Evolutionary conservation across 2,329 filamentous ascomycete genomes (phyloP), one percentile per base, ranked within the genome.

Genomic region (Endoconidiophora laricicola): DNA sequence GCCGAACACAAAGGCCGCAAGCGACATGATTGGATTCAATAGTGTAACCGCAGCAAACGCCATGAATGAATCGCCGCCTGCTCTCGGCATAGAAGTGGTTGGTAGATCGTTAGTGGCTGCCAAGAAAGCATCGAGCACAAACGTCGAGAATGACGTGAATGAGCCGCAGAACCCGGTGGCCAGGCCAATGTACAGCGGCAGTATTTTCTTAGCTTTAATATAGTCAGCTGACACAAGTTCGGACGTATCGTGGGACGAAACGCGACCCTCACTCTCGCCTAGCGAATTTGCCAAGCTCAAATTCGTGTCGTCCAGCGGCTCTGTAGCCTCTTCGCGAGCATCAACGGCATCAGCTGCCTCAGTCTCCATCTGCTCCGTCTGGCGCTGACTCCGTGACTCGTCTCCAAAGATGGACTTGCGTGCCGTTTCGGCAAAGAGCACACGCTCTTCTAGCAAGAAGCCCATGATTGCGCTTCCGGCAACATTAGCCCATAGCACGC

Each of bases 131-230:
- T 94, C 88, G 5, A 84, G 74, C 44, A 88, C 79, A 60, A 94
- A 93, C 18, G 81, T 79, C 0, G 87, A 94, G 64, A 94, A 94
- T 7, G 83, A 88, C 0, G 88, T 95, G 59, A 91, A 85, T 56
- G 83, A 88, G 54, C 90, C 86, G 59, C 86, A 94, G 63, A 91
- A 91, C 9, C 83, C 90, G 0, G 83, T 94, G 0, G 85, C 77
- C 4, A 95, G 74, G 46, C 84, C 88, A 52, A 94, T 82, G 60
- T 93, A 94, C 0, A 94, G 69, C 0, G 90, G 88, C 24, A 94
- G 83, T 0, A 83, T 84, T 67, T 93, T 94, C 61, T 94, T 94
- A 24, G 70, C 66, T 4, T 78, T 69, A 37, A 73, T 62, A 59
- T 83, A 51, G 14, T 50, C 52, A 4, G 43, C 44, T 4, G 40